Conservation (phyloP, 257 asterid species). For the Salvia rosmarinus region DNA sequence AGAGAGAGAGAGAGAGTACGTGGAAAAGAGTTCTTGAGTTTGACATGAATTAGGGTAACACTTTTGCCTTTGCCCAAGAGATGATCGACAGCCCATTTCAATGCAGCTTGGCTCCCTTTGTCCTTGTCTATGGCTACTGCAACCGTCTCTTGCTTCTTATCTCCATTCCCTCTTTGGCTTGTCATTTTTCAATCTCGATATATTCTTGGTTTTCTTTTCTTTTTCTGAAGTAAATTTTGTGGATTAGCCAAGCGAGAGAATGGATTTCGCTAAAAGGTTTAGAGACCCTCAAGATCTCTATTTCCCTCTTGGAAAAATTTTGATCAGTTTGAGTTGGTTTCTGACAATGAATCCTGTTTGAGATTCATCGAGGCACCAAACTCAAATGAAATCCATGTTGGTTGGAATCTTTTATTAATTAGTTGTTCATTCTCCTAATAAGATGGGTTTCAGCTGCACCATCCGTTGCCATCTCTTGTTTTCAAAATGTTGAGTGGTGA, state of each 20-base stretch:
- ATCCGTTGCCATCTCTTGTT: conserved; percentile 6
- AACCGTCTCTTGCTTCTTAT: conserved; percentile 54
- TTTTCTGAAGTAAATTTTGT: not conserved
- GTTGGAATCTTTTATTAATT: not conserved
- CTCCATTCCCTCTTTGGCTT: conserved; percentile 49
- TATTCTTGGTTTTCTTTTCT: not conserved
- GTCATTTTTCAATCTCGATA: conserved; percentile 4
- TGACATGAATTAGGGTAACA: conserved; percentile 81
- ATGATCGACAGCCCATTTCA: conserved; percentile 96
- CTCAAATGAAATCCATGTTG: not conserved
- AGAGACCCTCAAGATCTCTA: not conserved
- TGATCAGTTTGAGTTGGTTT: conserved; percentile 1
- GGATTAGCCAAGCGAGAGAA: not conserved
- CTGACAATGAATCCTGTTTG: conserved; percentile 27
- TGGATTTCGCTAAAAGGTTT: not conserved
- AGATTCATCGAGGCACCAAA: conserved; percentile 25
- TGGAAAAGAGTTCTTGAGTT: conserved; percentile 42
- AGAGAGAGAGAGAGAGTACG: conserved; percentile 30
- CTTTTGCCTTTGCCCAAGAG: conserved; percentile 70
- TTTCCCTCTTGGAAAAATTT: not conserved
- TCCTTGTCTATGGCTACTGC: conserved; percentile 88
- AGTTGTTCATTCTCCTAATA: conserved; percentile 21
- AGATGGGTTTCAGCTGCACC: conserved; percentile 31
- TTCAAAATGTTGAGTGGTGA: not conserved
- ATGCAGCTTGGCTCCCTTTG: conserved; percentile 88